Base-by-base conservation (phyloP, 2,329 filamentous ascomycete genomes). In the Aspergillus sp. region DNA sequence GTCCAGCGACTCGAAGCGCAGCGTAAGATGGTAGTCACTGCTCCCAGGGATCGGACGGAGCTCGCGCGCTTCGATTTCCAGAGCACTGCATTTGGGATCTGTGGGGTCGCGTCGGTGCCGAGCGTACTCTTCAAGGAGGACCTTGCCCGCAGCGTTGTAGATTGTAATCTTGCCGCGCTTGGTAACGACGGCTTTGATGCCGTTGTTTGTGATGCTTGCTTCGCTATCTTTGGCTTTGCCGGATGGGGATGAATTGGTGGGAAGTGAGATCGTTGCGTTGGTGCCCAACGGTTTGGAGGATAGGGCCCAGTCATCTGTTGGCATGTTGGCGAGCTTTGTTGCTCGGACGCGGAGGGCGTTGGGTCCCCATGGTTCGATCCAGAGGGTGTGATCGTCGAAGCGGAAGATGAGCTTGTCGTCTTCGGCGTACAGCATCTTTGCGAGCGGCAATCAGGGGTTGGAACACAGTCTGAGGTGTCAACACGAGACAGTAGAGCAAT, bases 31-130 rank as follows among this genome's bases (percentile, higher is more conserved):
- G 68, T 85, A 88, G 58, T 84, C 80, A 46, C 81, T 80, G 46
- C 81, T 80, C 6, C 85, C 85, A 0, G 80, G 73, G 2, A 83
- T 80, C 0, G 84, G 81, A 55, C 80, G 80, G 69, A 87, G 85
- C 69, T 89, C 86, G 19, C 87, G 83, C 1, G 85, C 84, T 62
- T 85, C 79, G 19, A 89, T 75, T 8, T 82, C 76, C 2, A 89
- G 74, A 0, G 86, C 82, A 64, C 84, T 87, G 72, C 83, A 85
- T 70, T 87, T 87, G 0, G 85, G 84, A 64, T 88, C 86, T 5
- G 71, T 69, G 2, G 82, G 75, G 62, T 88, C 84, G 31, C 71
- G 68, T 7, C 84, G 79, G 62, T 83, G 77, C 22, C 85, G 81
- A 31, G 78, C 74, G 68, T 83, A 86, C 64, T 87, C 85, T 62